These are phyloP conservation scores for Urtica urens DNA, from an alignment of 306 rosid species.

Conservation along the genomic window DNA sequence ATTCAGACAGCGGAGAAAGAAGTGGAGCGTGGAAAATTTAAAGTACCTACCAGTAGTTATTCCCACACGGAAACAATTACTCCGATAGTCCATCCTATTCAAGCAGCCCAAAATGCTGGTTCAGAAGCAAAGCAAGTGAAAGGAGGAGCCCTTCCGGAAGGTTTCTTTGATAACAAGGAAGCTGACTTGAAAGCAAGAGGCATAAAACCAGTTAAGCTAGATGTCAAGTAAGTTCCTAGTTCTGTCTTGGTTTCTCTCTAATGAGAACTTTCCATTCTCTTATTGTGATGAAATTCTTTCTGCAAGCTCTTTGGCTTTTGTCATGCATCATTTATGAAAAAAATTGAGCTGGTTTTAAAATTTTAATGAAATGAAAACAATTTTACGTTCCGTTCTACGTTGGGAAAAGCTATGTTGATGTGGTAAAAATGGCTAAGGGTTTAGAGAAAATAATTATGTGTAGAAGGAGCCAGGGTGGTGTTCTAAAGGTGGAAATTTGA, in stretches of 20 bases:
- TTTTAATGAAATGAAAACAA: too few relatives aligned
- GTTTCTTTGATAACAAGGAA: constrained; percentile 93
- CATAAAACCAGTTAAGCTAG: constrained; percentile 74
- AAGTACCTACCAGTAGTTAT: constrained; percentile 19
- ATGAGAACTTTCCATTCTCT: background rate
- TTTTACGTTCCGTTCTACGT: too few relatives aligned
- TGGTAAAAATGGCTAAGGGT: too few relatives aligned
- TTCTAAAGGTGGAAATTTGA: too few relatives aligned
- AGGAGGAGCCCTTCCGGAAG: constrained; percentile 85
- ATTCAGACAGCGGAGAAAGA: constrained; percentile 20
- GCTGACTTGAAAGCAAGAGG: constrained; percentile 91
- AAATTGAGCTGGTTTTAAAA: too few relatives aligned
- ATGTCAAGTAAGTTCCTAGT: constrained; percentile 67
- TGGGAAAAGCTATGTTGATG: too few relatives aligned
- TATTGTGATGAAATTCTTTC: too few relatives aligned
- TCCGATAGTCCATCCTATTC: constrained; percentile 23
- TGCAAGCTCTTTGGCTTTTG: too few relatives aligned
- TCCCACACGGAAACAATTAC: constrained; percentile 23
- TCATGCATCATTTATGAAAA: too few relatives aligned
- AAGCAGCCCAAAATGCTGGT: constrained; percentile 29
- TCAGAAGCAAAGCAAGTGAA: constrained; percentile 47
- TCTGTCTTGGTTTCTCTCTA: background rate
- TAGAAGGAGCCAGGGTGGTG: too few relatives aligned
- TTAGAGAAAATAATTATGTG: too few relatives aligned
- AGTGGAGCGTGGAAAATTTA: constrained; percentile 28